phyloP scores from a whole-genome alignment of 345 rosid species.

The Eucalyptus brandiana region DNA sequence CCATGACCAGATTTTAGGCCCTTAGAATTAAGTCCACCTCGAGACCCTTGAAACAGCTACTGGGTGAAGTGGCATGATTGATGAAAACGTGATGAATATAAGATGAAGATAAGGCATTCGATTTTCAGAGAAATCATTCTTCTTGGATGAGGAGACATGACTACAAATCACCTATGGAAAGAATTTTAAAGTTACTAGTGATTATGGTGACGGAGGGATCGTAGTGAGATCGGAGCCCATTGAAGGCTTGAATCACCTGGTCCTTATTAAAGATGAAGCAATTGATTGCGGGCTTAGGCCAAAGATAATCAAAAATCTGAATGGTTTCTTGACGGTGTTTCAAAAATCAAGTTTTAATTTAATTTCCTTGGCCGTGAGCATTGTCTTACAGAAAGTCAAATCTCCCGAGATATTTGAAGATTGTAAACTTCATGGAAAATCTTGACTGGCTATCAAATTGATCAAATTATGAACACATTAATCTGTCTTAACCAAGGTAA shows the following conservation, averaged over 20 bases:
- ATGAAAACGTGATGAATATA: background rate
- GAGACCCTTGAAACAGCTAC: background rate
- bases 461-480: background rate
- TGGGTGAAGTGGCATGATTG: background rate
- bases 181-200: background rate
- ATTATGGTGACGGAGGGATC: background rate
- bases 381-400: background rate
- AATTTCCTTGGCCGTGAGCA: background rate
- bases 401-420: background rate
- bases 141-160: background rate
- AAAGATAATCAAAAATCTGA: background rate
- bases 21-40: background rate
- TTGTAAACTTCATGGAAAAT: background rate
- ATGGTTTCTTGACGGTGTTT: background rate
- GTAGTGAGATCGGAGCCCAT: background rate
- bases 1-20: background rate
- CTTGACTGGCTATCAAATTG: background rate
- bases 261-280: background rate
- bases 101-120: background rate
- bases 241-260: background rate
- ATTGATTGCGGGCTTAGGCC: background rate
- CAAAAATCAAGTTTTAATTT: background rate
- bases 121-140: background rate
- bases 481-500: background rate
- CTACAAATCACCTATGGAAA: background rate